Evolutionary conservation across 176 grass and related monocot species (phyloP), one percentile per base, ranked within the genome.

Genomic region (Ampelocalamus luodianensis): DNA sequence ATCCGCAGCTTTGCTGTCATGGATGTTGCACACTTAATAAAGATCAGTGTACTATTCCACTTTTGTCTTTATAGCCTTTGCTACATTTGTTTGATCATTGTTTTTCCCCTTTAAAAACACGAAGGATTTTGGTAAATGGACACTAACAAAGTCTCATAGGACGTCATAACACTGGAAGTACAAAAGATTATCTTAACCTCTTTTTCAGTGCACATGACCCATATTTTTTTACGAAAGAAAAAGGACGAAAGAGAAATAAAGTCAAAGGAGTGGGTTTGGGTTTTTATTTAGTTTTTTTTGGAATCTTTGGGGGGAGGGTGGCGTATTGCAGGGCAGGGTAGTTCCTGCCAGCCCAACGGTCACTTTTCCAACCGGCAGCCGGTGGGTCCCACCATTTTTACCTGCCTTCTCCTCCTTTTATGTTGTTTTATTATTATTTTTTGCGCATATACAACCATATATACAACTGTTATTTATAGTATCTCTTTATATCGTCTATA

Each of bases 341-440:
- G 78, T 55, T 69, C 51, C 69, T 55, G 60, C 80, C 76, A 87
- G 62, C 50, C 61, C 51, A 87, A 87, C 89, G 62, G 75, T 23
- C 85, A 70, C 75, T 80, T 79, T 79, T 84, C 42, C 71, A 84
- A 65, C 85, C 32, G 53, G 18, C 54, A 55, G 7, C 43, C 5
- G 0, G 51, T 63, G 61, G 89, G 80, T 32, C 43, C 85, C 42
- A 11, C 62, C 0, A 40, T 34, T 66, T 13, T 36, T 39, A 34
- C 32, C 32, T 34, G 32, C 32, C 2, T 2, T 34, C 32, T 34
- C 32, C 32, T 1, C 32, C 3, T 10, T n/a, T 22, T 15, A 16
- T 14, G 55, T 71, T 60, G 32, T 34, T 34, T 34, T 34, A 1
- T 44, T 32, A 12, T 15, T 5, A 5, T 15, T 42, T 23, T 74